These are phyloP conservation scores for Przewalskia tangutica DNA, from an alignment of 257 asterid species.

Conservation along the genomic window DNA sequence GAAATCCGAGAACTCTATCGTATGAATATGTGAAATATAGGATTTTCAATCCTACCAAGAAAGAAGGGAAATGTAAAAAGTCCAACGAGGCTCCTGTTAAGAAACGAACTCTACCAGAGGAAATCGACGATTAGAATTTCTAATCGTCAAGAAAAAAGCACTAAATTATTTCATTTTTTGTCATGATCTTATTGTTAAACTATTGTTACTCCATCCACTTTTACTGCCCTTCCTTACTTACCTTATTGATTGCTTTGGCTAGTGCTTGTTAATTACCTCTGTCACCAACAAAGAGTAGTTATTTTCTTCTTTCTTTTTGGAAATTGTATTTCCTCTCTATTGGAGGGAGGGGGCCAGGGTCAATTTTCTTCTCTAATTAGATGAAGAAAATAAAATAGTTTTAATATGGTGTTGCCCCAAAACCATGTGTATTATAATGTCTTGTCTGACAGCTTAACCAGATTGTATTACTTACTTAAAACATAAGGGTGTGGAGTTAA, in stretches of 20 bases:
- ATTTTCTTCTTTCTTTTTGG: not conserved
- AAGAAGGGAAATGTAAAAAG: not conserved
- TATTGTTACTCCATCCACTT: not conserved
- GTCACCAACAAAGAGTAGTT: not conserved
- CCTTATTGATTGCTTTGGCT: not conserved
- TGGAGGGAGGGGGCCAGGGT: not conserved
- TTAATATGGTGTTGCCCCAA: not conserved
- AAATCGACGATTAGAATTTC: not conserved
- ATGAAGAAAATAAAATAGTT: not conserved
- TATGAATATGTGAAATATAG: not conserved
- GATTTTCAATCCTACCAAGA: not conserved
- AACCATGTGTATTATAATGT: not conserved
- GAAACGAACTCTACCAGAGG: not conserved
- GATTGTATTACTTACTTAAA: not conserved
- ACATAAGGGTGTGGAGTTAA: not conserved
- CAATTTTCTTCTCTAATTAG: not conserved
- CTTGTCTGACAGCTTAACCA: not conserved
- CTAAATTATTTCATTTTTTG: not conserved
- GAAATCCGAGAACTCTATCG: not conserved
- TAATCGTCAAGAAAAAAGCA: not conserved
- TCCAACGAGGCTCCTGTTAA: not conserved
- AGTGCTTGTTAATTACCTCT: not conserved
- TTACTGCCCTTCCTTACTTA: not conserved
- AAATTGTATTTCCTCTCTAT: not conserved
- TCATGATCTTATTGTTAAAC: conserved; percentile 1